A percentile compares a stretch with the other conserved stretches of the same genome.
Conservation (phyloP, 2,329 filamentous ascomycete genomes). For the Rachicladosporium sp. region DNA sequence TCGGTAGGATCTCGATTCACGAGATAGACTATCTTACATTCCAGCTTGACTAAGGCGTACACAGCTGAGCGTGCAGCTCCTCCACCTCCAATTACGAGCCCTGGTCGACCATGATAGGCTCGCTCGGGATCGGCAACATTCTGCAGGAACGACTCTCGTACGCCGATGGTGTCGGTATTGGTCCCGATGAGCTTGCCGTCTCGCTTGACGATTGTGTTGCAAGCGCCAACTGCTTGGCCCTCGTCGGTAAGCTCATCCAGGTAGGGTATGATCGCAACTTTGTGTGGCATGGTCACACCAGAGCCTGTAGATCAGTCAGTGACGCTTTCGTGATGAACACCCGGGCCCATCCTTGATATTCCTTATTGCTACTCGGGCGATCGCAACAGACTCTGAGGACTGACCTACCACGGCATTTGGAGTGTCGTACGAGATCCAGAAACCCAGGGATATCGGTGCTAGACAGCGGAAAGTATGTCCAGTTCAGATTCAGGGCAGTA, state of each 20-base stretch:
- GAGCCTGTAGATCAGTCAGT: slow-evolving; percentile 35
- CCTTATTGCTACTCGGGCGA: no score
- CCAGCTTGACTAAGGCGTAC: slow-evolving; percentile 62
- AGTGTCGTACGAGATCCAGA: slow-evolving; percentile 39
- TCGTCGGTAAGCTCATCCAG: slow-evolving; percentile 64
- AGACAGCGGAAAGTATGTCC: slow-evolving; percentile 39
- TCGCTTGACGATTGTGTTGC: slow-evolving; percentile 65
- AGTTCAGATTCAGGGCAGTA: slow-evolving; percentile 37
- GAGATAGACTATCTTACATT: slow-evolving; percentile 57
- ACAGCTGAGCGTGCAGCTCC: slow-evolving; percentile 68
- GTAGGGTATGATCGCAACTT: slow-evolving; percentile 61
- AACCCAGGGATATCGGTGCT: slow-evolving; percentile 33
- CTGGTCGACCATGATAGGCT: slow-evolving; percentile 48
- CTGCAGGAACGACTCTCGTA: slow-evolving; percentile 55
- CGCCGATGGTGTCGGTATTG: slow-evolving; percentile 71
- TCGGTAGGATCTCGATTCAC: slow-evolving; percentile 61
- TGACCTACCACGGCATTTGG: slow-evolving; percentile 47
- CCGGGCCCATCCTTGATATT: no score
- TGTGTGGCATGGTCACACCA: slow-evolving; percentile 74
- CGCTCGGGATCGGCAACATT: slow-evolving; percentile 32
- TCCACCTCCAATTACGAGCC: slow-evolving; percentile 63
- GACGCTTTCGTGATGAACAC: no score
- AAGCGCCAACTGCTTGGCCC: slow-evolving; percentile 60
- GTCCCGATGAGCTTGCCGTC: slow-evolving; percentile 49
- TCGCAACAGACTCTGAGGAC: no score